Evolutionary conservation across 2,329 filamentous ascomycete species (phyloP).

Genomic region (Colletotrichum sp.): DNA sequence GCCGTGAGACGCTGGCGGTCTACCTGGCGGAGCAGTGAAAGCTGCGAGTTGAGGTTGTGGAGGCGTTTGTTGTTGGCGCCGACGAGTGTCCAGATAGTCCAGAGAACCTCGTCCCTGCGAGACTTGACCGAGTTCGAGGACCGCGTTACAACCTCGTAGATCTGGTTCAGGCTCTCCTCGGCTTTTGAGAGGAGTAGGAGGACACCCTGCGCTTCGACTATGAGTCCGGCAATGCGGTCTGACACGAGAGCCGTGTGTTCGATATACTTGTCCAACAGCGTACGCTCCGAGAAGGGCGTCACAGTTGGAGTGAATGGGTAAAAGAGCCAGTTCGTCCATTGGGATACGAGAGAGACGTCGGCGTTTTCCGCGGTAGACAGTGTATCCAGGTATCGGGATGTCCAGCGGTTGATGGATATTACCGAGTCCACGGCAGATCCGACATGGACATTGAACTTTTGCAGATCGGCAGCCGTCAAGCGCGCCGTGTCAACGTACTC

Average conservation of each 20-base stretch:
- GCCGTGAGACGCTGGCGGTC: constrained; percentile 68
- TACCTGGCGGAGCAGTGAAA: constrained; percentile 70
- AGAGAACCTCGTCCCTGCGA: constrained; percentile 69
- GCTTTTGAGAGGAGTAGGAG: constrained; percentile 69
- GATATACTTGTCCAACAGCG: constrained; percentile 76
- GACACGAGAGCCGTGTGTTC: constrained; percentile 73
- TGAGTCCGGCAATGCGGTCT: constrained; percentile 70
- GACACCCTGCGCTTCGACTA: constrained; percentile 72
- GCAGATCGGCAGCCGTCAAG: constrained; percentile 68
- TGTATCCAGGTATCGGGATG: constrained; percentile 69
- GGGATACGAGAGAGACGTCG: constrained; percentile 40
- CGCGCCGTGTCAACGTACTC: constrained; percentile 75
- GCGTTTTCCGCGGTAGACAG: constrained; percentile 44
- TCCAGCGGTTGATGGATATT: constrained; percentile 78
- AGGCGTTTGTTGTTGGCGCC: constrained; percentile 70
- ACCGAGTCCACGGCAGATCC: constrained; percentile 76
- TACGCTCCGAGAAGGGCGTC: constrained; percentile 59
- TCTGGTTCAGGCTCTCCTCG: constrained; percentile 72
- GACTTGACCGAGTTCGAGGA: constrained; percentile 64
- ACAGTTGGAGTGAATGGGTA: constrained; percentile 65
- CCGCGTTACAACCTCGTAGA: constrained; percentile 70
- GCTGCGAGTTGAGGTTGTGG: constrained; percentile 65
- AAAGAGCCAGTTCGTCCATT: constrained; percentile 51
- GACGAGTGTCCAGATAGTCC: constrained; percentile 74
- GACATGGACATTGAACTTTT: constrained; percentile 78